These are phyloP conservation scores for Trichosporon sp. DNA, from an alignment of 1,284 basidiomycete genomes.

Conservation along the genomic window DNA sequence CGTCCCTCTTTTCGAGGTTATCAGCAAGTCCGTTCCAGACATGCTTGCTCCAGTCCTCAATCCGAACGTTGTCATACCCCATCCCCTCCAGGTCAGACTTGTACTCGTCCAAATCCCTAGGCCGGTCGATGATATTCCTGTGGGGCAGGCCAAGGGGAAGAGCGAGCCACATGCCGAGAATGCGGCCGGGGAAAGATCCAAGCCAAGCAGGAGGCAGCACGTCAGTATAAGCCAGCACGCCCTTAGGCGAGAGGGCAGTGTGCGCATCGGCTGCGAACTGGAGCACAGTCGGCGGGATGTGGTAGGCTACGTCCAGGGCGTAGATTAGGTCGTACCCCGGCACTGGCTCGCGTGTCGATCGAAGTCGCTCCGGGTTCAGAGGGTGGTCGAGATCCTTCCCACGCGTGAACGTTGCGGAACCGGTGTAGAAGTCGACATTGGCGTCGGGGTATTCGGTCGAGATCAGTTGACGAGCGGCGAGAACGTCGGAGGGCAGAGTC, in stretches of 20 bases:
- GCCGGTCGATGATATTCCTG: slow-evolving; percentile 52
- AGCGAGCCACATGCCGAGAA: slow-evolving; percentile 28
- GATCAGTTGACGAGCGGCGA: slow-evolving; percentile 53
- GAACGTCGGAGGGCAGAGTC: slow-evolving; percentile 54
- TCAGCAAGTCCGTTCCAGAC: slow-evolving; percentile 59
- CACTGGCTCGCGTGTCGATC: background rate
- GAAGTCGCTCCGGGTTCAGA: slow-evolving; percentile 31
- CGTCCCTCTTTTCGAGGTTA: slow-evolving; percentile 52
- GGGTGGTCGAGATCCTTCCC: slow-evolving; percentile 34
- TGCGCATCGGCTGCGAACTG: slow-evolving; percentile 54
- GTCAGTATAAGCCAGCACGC: slow-evolving; percentile 61
- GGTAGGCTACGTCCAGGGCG: slow-evolving; percentile 65
- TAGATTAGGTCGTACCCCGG: slow-evolving; percentile 44
- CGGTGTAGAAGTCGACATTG: slow-evolving; percentile 10
- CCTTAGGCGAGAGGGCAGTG: slow-evolving; percentile 52
- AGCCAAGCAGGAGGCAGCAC: slow-evolving; percentile 46
- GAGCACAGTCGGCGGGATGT: slow-evolving; percentile 55
- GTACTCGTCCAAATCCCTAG: slow-evolving; percentile 51
- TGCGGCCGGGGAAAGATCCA: slow-evolving; percentile 10
- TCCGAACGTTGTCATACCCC: slow-evolving; percentile 55
- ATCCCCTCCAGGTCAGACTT: slow-evolving; percentile 50
- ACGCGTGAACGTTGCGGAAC: slow-evolving; percentile 20
- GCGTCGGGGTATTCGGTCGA: slow-evolving; percentile 6
- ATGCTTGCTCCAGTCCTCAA: slow-evolving; percentile 59
- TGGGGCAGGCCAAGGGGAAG: slow-evolving; percentile 51